Evolutionary conservation across 1,284 basidiomycete species (phyloP), one percentile per base, ranked within the genome.

Genomic region (Sporisorium sorghi): DNA sequence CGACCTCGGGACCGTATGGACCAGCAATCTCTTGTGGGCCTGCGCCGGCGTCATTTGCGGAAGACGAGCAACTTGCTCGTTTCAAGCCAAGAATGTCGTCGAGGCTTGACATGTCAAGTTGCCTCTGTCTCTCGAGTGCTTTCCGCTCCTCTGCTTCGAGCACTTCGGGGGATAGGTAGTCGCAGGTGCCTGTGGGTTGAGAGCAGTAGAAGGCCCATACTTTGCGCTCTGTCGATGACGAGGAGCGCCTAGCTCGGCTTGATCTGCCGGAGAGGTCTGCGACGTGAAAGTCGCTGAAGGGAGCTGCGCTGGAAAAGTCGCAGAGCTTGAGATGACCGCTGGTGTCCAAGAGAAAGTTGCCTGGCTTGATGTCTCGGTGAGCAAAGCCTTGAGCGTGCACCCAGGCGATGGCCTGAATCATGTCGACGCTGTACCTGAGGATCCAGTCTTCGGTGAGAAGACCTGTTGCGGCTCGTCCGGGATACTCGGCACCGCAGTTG

Each of bases 131-230:
- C 28, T 72, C 58, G 33, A 71, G 63, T n/a, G 80, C 59, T 19
- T 77, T 73, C 43, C 52, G 60, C 42, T 82, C 80, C 40, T 82
- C 79, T 28, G 75, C 79, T 26, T 68, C 71, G 39, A 84, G 78
- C 33, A 84, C 73, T 35, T 84, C 83, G 2, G 83, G 83, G 11
- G 83, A 82, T 6, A 84, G 73, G 40, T 84, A 84, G 61, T 84
- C 83, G 55, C 80, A 79, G 0, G 83, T 84, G 21, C 83, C 83
- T 11, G 78, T 79, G 7, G 79, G 79, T 28, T 72, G 74, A 26
- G 78, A 76, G 57, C 77, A 78, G 60, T 78, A 80, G 64, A 77
- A 81, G 0, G 65, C 58, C 58, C 78, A 80, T 5, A 84, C 76
- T 35, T 74, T 75, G 21, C 81, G 70, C 44, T 55, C 32, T 46